Evolutionary conservation across 139 green algal species (phyloP), one percentile per base, ranked within the genome.

Genomic region (Chlorella sp.): DNA sequence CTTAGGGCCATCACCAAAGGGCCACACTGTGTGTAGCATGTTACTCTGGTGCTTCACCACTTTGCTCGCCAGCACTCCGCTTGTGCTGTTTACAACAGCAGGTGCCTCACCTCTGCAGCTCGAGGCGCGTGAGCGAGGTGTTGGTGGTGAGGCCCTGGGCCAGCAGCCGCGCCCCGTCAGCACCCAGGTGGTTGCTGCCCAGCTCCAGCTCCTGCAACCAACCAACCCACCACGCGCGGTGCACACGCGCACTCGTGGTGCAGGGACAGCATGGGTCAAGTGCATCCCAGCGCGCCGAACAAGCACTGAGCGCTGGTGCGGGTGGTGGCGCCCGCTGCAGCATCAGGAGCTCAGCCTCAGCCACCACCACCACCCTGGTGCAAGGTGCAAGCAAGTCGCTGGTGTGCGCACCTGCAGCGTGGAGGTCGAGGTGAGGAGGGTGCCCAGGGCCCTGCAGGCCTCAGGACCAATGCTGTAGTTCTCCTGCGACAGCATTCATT

Each of bases 391-490:
- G n/a, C n/a, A n/a, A n/a, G n/a, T n/a, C n/a, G n/a, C n/a, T n/a
- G n/a, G n/a, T n/a, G n/a, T n/a, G n/a, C 61, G 2, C 29, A 74
- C 72, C 69, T 72, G 36, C 3, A 80, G 62, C 1, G 68, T 55
- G 4, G 31, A 31, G 42, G 55, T 64, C 1, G 72, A 5, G 1
- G 34, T 27, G 31, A 85, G 75, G 27, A 79, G 70, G 10, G 24
- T 59, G 14, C 64, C 75, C 35, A 85, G 80, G 42, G 80, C 75
- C 31, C 72, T 35, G 0, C 59, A 35, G 0, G 75, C 80, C 31
- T 82, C 80, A 0, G 51, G 51, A 24, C 75, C 75, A 35, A 85
- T 76, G 24, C 35, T 75, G 62, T 80, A 80, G 62, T 80, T 80
- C 29, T 80, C 62, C 75, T 70, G 69, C 67, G 62, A 6, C 42